These are phyloP conservation scores for Penicillium antarcticum DNA, from an alignment of 495 filamentous ascomycete species.

Conservation along the genomic window DNA sequence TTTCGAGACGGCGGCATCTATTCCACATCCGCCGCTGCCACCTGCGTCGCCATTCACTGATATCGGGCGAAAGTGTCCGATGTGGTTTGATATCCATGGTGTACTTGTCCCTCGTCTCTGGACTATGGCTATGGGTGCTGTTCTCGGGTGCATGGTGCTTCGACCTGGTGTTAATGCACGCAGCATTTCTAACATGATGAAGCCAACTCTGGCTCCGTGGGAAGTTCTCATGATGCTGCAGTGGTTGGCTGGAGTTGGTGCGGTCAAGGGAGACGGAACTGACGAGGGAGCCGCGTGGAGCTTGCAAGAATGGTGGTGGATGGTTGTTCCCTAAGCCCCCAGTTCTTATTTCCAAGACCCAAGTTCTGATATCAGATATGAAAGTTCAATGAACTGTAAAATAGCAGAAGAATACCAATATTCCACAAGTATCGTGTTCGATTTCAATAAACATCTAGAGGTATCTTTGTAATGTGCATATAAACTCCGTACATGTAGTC, in stretches of 20 bases:
- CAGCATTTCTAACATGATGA: constrained; percentile 53
- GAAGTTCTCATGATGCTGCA: constrained; percentile 62
- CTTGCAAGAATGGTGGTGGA: constrained; percentile 71
- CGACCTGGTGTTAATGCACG: constrained; percentile 54
- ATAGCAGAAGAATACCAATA: background rate
- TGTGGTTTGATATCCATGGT: constrained; percentile 79
- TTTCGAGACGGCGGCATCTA: constrained; percentile 8
- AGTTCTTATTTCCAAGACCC: background rate
- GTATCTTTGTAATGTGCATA: background rate
- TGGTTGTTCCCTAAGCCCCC: constrained; percentile 23
- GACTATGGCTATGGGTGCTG: constrained; percentile 57
- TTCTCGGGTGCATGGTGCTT: constrained; percentile 56
- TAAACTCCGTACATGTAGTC: background rate
- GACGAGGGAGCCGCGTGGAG: constrained; percentile 40
- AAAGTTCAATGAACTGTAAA: too few relatives aligned
- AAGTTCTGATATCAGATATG: background rate
- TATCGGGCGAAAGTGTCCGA: constrained; percentile 52
- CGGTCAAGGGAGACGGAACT: constrained; percentile 26
- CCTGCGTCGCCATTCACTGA: constrained; percentile 4
- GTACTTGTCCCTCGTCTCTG: constrained; percentile 60
- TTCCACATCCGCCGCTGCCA: constrained; percentile 23
- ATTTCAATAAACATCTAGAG: constrained; percentile 3
- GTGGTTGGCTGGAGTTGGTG: constrained; percentile 58
- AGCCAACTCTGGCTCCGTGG: constrained; percentile 61
- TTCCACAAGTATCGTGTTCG: background rate